Conservation (phyloP, 768 basidiomycete genomes). For the Calocybe indica region DNA sequence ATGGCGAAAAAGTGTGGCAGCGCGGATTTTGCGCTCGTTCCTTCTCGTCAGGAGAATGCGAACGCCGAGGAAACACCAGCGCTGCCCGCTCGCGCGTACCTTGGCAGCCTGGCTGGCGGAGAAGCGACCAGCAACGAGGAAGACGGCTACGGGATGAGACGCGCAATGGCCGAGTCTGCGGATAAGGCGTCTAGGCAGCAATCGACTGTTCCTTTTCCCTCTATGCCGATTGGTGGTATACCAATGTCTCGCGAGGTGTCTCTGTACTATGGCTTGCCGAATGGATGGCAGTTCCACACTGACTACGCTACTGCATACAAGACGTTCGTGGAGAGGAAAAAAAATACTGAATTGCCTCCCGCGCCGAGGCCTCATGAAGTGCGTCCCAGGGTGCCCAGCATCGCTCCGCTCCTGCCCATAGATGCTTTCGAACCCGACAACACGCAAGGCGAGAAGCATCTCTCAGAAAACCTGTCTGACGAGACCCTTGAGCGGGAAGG, state of each 20-base stretch:
- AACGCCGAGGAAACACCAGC: constrained; percentile 9
- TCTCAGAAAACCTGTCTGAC: constrained; percentile 13
- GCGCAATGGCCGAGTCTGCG: too few relatives aligned
- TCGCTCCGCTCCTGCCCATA: constrained; percentile 26
- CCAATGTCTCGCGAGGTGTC: constrained; percentile 43
- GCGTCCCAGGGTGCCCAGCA: constrained; percentile 33
- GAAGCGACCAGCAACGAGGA: too few relatives aligned
- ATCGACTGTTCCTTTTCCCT: too few relatives aligned
- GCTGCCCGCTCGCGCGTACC: constrained; percentile 13
- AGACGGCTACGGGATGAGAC: too few relatives aligned
- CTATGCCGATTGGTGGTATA: constrained; percentile 4
- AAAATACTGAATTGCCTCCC: constrained; percentile 10
- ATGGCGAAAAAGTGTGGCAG: constrained; percentile 37
- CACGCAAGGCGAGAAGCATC: not conserved
- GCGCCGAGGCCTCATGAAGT: constrained; percentile 6
- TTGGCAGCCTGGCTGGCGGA: not conserved
- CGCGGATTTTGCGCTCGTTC: constrained; percentile 8
- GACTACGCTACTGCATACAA: constrained; percentile 30
- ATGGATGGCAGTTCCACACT: constrained; percentile 39
- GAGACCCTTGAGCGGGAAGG: constrained; percentile 5
- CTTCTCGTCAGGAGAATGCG: not conserved
- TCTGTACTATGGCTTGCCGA: constrained; percentile 39
- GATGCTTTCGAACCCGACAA: constrained; percentile 2
- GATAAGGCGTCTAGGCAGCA: too few relatives aligned
- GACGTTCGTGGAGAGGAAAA: constrained; percentile 23